Conservation (phyloP, 2,329 filamentous ascomycete genomes). For the Onygenales sp. region DNA sequence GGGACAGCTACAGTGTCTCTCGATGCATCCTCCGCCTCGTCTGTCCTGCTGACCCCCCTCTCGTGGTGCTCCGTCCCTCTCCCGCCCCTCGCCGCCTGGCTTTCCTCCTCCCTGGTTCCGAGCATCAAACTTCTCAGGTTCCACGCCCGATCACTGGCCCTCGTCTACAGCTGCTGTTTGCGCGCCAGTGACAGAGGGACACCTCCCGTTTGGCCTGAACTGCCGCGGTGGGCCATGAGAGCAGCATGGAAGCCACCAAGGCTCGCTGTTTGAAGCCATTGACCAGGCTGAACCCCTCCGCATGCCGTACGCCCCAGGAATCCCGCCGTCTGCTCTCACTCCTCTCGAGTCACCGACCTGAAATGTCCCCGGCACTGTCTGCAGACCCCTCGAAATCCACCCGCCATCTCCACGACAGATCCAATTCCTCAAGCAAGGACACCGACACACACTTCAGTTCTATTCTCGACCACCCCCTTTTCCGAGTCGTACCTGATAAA, state of each 20-base stretch:
- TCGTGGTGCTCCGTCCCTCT: too few relatives aligned
- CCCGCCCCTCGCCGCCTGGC: too few relatives aligned
- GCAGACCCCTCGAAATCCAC: neutral
- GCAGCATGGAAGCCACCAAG: neutral
- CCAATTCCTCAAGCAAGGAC: conserved; percentile 7
- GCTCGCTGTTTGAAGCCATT: neutral
- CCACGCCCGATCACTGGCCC: too few relatives aligned
- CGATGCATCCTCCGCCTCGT: too few relatives aligned
- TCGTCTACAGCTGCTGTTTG: too few relatives aligned
- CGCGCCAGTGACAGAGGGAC: neutral
- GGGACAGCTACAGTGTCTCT: too few relatives aligned
- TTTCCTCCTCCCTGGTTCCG: too few relatives aligned
- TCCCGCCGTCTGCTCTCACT: neutral
- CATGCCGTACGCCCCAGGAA: neutral
- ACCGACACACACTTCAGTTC: conserved; percentile 28
- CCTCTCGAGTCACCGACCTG: neutral
- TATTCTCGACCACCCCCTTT: conserved; percentile 34
- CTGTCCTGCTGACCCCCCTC: too few relatives aligned
- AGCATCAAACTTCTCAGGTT: too few relatives aligned
- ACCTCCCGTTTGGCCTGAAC: neutral
- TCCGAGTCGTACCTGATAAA: conserved; percentile 27
- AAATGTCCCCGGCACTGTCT: neutral
- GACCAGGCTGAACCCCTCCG: neutral
- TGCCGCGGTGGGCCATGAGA: neutral
- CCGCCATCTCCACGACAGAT: neutral